A percentile compares a stretch with the other conserved stretches of the same genome.
These are phyloP conservation scores for Lycium ferocissimum DNA, from an alignment of 257 asterid genomes.

Conservation along the genomic window DNA sequence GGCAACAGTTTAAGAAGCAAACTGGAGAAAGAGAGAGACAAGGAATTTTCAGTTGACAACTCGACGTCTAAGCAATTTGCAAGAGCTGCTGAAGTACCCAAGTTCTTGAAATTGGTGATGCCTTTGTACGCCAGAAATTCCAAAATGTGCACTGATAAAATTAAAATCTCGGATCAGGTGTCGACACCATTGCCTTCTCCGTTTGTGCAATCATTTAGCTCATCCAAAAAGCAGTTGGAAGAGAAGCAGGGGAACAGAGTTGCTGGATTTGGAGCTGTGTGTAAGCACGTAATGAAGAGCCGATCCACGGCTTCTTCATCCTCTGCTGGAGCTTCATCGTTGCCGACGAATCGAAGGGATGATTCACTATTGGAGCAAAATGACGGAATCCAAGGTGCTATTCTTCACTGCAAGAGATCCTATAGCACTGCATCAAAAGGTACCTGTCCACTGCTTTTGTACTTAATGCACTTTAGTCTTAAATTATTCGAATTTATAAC, in stretches of 20 bases:
- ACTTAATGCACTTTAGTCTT: not conserved
- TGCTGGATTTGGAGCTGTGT: conserved; percentile 54
- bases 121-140: conserved; percentile 61
- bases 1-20: conserved; percentile 12
- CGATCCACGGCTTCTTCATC: conserved; percentile 67
- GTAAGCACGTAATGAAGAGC: conserved; percentile 63
- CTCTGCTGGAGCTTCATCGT: conserved; percentile 35
- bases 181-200: conserved; percentile 50
- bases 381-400: conserved; percentile 35
- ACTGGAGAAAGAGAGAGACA: conserved; percentile 14
- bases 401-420: conserved; percentile 27
- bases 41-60: conserved; percentile 29
- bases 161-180: conserved; percentile 36
- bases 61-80: conserved; percentile 38
- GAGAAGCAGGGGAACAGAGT: conserved; percentile 43
- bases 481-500: not conserved
- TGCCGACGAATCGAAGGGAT: conserved; percentile 58
- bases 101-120: conserved; percentile 63
- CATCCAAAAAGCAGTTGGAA: conserved; percentile 43
- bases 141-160: conserved; percentile 48
- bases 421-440: conserved; percentile 24
- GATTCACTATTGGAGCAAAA: conserved; percentile 68
- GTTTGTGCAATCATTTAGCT: conserved; percentile 39
- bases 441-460: not conserved
- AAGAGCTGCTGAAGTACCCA: conserved; percentile 45